These are phyloP conservation scores for Spathaspora sp. DNA, from an alignment of 805 yeast species.

Conservation along the genomic window DNA sequence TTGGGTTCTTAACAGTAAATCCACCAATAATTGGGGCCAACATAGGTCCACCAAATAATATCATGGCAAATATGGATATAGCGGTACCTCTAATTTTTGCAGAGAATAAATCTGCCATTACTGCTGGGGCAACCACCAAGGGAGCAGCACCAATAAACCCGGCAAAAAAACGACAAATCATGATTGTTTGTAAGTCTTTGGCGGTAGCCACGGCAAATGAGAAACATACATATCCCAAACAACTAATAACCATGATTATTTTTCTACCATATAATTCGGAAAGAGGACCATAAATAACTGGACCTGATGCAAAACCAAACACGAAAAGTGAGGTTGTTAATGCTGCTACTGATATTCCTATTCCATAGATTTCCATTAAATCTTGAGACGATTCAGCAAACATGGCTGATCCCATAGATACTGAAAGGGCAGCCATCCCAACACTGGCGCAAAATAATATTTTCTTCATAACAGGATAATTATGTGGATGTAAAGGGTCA, in stretches of 20 bases:
- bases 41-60: conserved; percentile 77
- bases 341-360: conserved; percentile 66
- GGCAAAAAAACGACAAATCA: conserved; percentile 75
- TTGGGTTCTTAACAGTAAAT: conserved; percentile 34
- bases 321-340: conserved; percentile 78
- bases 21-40: conserved; percentile 66
- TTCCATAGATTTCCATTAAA: conserved; percentile 47
- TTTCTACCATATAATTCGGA: conserved; percentile 35
- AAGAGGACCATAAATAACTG: conserved; percentile 67
- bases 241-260: conserved; percentile 42
- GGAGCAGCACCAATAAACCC: conserved; percentile 86
- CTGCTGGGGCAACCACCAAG: conserved; percentile 79
- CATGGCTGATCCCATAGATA: conserved; percentile 81
- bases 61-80: conserved; percentile 63
- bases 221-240: conserved; percentile 33
- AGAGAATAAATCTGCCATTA: conserved; percentile 77
- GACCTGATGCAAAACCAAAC: conserved; percentile 93
- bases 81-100: conserved; percentile 71
- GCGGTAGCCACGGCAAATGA: conserved; percentile 72
- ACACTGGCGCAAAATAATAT: conserved; percentile 20
- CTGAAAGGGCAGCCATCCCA: conserved; percentile 32
- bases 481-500: conserved; percentile 79
- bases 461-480: conserved; percentile 51
- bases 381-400: conserved; percentile 59
- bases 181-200: conserved; percentile 69